phyloP scores from a whole-genome alignment of 768 basidiomycete species.

The Trametes sanguinea region DNA sequence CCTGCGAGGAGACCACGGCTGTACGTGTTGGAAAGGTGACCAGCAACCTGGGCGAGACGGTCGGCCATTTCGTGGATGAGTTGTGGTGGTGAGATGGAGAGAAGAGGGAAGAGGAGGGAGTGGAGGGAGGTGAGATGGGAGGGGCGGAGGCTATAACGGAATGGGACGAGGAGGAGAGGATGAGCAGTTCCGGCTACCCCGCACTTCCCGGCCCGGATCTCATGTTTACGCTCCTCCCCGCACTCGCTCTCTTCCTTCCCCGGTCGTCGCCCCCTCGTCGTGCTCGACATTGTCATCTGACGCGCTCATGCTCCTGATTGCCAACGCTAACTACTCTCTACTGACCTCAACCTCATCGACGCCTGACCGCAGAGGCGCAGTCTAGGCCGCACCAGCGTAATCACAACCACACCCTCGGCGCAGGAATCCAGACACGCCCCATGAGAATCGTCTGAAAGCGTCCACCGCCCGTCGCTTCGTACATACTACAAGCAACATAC shows the following conservation, averaged over 20 bases:
- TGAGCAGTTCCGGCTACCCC: conserved; percentile 17
- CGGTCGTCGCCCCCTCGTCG: neutral
- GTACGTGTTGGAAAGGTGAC: conserved; percentile 58
- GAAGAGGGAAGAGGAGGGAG: conserved; percentile 2
- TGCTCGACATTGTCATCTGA: neutral
- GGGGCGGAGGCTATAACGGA: conserved; percentile 3
- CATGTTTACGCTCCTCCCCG: conserved; percentile 16
- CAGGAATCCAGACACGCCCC: neutral
- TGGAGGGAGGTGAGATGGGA: neutral
- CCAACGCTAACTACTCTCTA: neutral
- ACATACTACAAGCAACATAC: neutral
- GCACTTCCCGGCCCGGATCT: conserved; percentile 18
- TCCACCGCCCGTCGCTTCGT: no score
- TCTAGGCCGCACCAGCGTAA: no score
- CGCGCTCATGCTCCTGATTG: neutral
- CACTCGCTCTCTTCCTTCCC: neutral
- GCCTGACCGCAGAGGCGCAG: no score
- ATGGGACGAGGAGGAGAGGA: neutral
- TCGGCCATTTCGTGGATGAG: conserved; percentile 28
- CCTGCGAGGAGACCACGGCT: conserved; percentile 63
- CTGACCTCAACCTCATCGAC: no score
- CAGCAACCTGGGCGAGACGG: conserved; percentile 66
- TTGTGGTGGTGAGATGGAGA: neutral
- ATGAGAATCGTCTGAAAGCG: neutral
- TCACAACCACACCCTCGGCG: no score